Conservation (phyloP, 805 yeast genomes). For the Pichia paraexigua region DNA sequence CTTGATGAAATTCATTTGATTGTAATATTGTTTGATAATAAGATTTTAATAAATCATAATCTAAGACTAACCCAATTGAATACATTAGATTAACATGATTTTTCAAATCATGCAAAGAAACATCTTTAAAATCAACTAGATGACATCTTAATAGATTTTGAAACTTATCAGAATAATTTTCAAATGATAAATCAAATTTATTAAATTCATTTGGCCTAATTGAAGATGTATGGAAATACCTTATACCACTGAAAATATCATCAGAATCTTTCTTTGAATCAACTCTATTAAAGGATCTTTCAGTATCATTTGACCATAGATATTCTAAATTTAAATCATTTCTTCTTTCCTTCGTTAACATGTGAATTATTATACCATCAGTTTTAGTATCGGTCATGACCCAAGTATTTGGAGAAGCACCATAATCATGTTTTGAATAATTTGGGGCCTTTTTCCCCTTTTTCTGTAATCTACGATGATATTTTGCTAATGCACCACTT, state of each 20-base stretch:
- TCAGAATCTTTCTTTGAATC: slow-evolving; percentile 27
- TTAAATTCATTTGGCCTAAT: slow-evolving; percentile 5
- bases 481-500: slow-evolving; percentile 43
- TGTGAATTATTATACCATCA: slow-evolving; percentile 60
- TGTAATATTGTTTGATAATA: slow-evolving; percentile 19
- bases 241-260: slow-evolving; percentile 38
- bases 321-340: slow-evolving; percentile 61
- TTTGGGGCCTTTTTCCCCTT: slow-evolving; percentile 48
- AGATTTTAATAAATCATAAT: slow-evolving; percentile 15
- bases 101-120: slow-evolving; percentile 16
- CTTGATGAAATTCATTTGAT: slow-evolving; percentile 23
- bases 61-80: slow-evolving; percentile 22
- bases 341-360: slow-evolving; percentile 66
- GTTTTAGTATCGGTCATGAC: slow-evolving; percentile 63
- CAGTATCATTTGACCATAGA: slow-evolving; percentile 37
- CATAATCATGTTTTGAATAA: slow-evolving; percentile 49
- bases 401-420: slow-evolving; percentile 66
- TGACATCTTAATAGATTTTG: slow-evolving; percentile 14
- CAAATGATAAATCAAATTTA: slow-evolving; percentile 8
- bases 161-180: slow-evolving; percentile 16
- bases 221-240: slow-evolving; percentile 35
- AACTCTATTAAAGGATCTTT: slow-evolving; percentile 8
- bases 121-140: slow-evolving; percentile 13
- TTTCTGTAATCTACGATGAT: slow-evolving; percentile 43
- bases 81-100: slow-evolving; percentile 24